phyloP scores from a whole-genome alignment of 352 stramenopile species.

The Globisporangium emineosum region DNA sequence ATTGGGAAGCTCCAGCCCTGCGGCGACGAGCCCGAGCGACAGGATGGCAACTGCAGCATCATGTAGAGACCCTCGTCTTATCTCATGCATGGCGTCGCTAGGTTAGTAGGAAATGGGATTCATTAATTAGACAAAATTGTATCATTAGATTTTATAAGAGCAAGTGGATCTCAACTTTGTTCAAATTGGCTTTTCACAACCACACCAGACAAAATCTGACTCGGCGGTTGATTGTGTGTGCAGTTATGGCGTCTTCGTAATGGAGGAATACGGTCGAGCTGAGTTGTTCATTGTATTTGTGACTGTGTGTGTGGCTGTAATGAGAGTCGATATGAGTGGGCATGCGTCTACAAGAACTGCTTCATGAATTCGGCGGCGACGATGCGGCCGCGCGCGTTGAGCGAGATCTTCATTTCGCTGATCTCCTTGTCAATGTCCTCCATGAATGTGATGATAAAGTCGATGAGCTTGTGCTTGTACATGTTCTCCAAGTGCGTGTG shows the following conservation, averaged over 20 bases:
- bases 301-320: too few relatives aligned
- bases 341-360: conserved; percentile 69
- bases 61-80: too few relatives aligned
- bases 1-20: conserved; percentile 74
- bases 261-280: background rate
- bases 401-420: conserved; percentile 96
- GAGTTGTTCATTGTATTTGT: too few relatives aligned
- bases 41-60: conserved; percentile 55
- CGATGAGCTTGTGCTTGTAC: conserved; percentile 96
- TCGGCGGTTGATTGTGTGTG: background rate
- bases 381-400: conserved; percentile 92
- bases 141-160: too few relatives aligned
- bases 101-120: background rate
- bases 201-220: background rate
- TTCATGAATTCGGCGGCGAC: conserved; percentile 96
- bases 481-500: conserved; percentile 93
- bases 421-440: conserved; percentile 98
- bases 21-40: conserved; percentile 36
- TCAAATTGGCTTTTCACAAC: too few relatives aligned
- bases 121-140: background rate
- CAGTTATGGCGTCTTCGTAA: background rate
- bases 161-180: too few relatives aligned
- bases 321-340: too few relatives aligned
- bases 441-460: conserved; percentile 98
- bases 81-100: background rate